These are phyloP conservation scores for Codiaeum variegatum DNA, from an alignment of 441 rosid species.

Conservation along the genomic window DNA sequence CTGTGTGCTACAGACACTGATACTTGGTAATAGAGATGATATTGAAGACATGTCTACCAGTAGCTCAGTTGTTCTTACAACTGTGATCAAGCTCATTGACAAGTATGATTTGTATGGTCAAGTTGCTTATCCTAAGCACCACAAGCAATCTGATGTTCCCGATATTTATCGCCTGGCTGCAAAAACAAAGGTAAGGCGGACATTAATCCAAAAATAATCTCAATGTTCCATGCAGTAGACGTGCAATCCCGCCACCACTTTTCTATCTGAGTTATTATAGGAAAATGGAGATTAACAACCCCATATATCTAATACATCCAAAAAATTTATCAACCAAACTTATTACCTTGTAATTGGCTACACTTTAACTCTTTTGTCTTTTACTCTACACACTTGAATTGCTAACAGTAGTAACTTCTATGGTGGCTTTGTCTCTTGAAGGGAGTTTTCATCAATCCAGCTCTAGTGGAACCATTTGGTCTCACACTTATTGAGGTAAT, in stretches of 20 bases:
- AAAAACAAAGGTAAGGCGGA: constrained; percentile 52
- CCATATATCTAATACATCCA: neutral
- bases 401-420: constrained; percentile 28
- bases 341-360: neutral
- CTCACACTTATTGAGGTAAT: constrained; percentile 67
- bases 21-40: constrained; percentile 72
- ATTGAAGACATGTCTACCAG: constrained; percentile 63
- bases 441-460: constrained; percentile 80
- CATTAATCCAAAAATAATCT: neutral
- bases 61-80: constrained; percentile 56
- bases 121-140: constrained; percentile 77
- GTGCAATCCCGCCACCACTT: no score
- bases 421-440: constrained; percentile 34
- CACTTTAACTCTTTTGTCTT: constrained; percentile 13
- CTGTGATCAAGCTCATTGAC: constrained; percentile 65
- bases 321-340: neutral
- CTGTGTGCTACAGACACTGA: constrained; percentile 44
- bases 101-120: constrained; percentile 68
- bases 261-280: neutral
- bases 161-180: constrained; percentile 73
- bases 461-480: constrained; percentile 77
- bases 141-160: constrained; percentile 69
- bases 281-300: neutral
- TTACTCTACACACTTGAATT: constrained; percentile 17
- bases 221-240: neutral